These are phyloP conservation scores for Saussurea involucrata DNA, from an alignment of 129 eudicot genomes.

Conservation along the genomic window DNA sequence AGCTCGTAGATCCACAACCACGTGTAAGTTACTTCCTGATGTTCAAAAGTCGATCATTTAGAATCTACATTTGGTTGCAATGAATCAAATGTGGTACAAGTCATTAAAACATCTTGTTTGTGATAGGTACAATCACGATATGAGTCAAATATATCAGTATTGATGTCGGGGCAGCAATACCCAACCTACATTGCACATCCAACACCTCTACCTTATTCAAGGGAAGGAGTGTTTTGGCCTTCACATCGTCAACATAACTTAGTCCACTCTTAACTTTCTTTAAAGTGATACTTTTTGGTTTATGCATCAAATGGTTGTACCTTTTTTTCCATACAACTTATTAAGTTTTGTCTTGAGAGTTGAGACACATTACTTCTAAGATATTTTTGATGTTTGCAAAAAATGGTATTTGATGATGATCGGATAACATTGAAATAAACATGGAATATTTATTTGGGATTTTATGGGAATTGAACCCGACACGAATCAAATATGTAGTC, in stretches of 20 bases:
- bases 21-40: conserved; percentile 25
- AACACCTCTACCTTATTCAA: conserved; percentile 78
- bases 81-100: background rate
- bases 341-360: background rate
- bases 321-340: background rate
- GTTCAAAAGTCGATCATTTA: background rate
- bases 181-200: conserved; percentile 89
- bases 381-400: background rate
- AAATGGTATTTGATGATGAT: background rate
- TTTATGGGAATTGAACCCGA: background rate
- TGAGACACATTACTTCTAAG: background rate
- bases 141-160: conserved; percentile 56
- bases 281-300: background rate
- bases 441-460: background rate
- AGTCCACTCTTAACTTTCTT: conserved; percentile 11
- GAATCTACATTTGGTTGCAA: background rate
- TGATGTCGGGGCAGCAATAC: conserved; percentile 79
- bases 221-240: conserved; percentile 77
- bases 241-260: conserved; percentile 42
- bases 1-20: conserved; percentile 38
- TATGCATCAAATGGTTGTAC: conserved; percentile 7
- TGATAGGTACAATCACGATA: conserved; percentile 42
- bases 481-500: conserved; percentile 10
- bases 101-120: background rate
- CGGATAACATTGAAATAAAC: background rate